These are phyloP conservation scores for Cornus florida DNA, from an alignment of 148 eudicot species.

Conservation along the genomic window DNA sequence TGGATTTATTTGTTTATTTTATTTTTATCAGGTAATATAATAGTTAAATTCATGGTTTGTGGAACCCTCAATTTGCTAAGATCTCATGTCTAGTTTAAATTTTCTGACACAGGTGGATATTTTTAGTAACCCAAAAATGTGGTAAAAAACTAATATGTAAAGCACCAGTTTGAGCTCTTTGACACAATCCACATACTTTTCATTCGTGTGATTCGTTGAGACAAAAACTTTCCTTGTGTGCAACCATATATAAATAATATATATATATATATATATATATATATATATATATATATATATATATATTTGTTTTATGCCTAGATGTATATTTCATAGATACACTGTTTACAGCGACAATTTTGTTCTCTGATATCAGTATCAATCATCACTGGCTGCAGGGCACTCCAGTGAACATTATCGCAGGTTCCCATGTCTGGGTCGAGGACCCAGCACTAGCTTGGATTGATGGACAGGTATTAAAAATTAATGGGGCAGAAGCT, in stretches of 20 bases:
- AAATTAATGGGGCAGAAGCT: conserved; percentile 57
- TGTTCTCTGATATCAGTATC: background rate
- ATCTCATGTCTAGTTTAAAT: no score
- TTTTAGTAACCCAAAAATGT: background rate
- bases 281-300: background rate
- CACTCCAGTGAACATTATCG: conserved; percentile 76
- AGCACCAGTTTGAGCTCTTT: background rate
- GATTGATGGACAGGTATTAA: conserved; percentile 71
- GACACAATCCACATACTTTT: background rate
- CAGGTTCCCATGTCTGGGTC: conserved; percentile 90
- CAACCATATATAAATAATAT: background rate
- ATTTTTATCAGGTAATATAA: background rate
- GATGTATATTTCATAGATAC: background rate
- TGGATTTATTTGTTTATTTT: background rate
- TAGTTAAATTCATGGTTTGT: background rate
- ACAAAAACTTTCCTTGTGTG: no score
- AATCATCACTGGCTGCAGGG: conserved; percentile 49
- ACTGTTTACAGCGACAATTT: background rate
- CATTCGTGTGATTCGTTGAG: background rate
- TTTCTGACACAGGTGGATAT: no score
- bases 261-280: background rate
- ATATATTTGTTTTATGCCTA: background rate
- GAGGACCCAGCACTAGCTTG: conserved; percentile 71
- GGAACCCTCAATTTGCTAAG: no score
- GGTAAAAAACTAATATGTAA: background rate